Conservation (phyloP, 2,329 filamentous ascomycete species). For the Pyrenophora teres region DNA sequence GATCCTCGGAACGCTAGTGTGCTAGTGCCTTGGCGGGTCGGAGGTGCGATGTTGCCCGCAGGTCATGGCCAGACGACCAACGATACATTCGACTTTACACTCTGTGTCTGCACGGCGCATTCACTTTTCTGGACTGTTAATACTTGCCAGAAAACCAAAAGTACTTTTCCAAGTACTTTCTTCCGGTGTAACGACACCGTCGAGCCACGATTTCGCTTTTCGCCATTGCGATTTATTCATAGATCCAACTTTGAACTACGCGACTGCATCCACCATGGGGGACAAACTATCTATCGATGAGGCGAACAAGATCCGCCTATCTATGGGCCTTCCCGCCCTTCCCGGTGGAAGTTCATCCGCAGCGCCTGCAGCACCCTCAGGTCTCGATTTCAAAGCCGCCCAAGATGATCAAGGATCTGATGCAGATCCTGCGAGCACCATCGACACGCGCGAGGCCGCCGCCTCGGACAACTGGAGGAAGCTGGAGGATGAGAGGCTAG, state of each 20-base stretch:
- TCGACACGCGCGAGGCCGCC: slow-evolving; percentile 78
- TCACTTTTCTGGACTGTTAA: background rate
- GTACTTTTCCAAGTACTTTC: background rate
- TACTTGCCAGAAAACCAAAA: background rate
- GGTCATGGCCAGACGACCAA: background rate
- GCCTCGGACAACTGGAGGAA: slow-evolving; percentile 76
- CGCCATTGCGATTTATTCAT: background rate
- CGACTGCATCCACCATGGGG: slow-evolving; percentile 27
- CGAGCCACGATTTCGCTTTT: background rate
- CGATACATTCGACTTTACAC: background rate
- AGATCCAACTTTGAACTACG: slow-evolving; percentile 1
- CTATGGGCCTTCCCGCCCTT: slow-evolving; percentile 87
- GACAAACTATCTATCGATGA: slow-evolving; percentile 70
- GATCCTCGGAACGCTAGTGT: slow-evolving; percentile 20
- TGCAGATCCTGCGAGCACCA: slow-evolving; percentile 76
- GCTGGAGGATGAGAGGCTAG: slow-evolving; percentile 68
- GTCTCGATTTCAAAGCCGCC: slow-evolving; percentile 61
- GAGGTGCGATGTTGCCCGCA: slow-evolving; percentile 13
- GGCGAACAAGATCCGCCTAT: slow-evolving; percentile 87
- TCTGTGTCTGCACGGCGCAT: background rate
- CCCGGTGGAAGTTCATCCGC: slow-evolving; percentile 69
- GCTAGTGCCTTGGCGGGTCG: slow-evolving; percentile 28
- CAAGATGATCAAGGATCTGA: slow-evolving; percentile 59
- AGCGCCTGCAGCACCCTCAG: slow-evolving; percentile 54
- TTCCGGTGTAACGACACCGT: background rate